Conservation (phyloP, 2,329 filamentous ascomycete species). For the Colletotrichum sidae region DNA sequence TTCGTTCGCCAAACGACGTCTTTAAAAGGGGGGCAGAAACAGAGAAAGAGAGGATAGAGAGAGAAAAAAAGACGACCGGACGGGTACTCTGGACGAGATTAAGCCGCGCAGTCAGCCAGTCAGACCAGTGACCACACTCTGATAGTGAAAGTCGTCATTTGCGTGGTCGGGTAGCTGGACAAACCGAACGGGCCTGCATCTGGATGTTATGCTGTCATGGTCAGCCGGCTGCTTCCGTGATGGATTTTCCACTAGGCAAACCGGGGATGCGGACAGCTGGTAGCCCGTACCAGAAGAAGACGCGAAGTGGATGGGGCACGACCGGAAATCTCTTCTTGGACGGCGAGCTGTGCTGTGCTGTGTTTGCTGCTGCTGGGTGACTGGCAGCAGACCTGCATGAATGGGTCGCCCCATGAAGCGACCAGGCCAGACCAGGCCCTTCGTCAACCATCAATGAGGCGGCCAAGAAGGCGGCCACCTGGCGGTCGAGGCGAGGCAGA, state of each 20-base stretch:
- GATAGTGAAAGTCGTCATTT: too few relatives aligned
- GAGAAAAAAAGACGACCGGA: not conserved
- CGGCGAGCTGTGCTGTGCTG: not conserved
- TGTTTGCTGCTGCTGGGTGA: not conserved
- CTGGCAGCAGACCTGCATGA: slow-evolving; percentile 12
- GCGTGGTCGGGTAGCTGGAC: too few relatives aligned
- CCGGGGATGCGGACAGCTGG: not conserved
- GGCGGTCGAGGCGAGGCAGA: not conserved
- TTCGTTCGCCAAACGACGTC: slow-evolving; percentile 33
- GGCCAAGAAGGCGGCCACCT: not conserved
- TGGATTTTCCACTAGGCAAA: slow-evolving; percentile 12
- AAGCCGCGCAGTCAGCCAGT: not conserved
- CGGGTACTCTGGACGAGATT: not conserved
- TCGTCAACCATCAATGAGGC: not conserved
- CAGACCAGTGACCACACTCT: not conserved
- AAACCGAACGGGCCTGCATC: not conserved
- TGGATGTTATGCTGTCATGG: not conserved
- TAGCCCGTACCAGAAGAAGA: not conserved
- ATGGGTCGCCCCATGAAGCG: slow-evolving; percentile 2
- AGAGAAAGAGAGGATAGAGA: not conserved
- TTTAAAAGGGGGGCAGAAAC: not conserved
- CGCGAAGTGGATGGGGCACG: too few relatives aligned
- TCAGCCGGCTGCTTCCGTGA: slow-evolving; percentile 21
- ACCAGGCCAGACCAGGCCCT: not conserved
- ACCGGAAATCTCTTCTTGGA: too few relatives aligned